Base-by-base conservation (phyloP, 164 flowering plant genomes). In the Saururus chinensis region DNA sequence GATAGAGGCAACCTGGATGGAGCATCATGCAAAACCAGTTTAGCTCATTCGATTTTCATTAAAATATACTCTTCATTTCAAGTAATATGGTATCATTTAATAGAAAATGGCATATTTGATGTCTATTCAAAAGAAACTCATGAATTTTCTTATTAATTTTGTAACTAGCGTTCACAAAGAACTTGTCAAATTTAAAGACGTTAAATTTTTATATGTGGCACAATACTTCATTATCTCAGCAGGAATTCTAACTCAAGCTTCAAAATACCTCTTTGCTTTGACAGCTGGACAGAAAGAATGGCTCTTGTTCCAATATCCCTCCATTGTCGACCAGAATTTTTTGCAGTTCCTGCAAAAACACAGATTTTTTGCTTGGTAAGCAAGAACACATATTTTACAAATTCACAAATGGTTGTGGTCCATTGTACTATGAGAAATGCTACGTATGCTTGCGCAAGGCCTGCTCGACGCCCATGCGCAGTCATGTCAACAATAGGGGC, bases 281-380 rank as follows among this genome's bases (percentile, higher is more conserved):
- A 60, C 57, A 63, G 52, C 67, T 65, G 22, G 82, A 67, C 57
- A 92, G 80, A 65, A 70, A 82, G 78, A 92, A 92, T 37, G 98
- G 98, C 71, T 92, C 98, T 64, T 79, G 79, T 71, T 85, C 95
- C 17, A 60, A 71, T 66, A 78, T 61, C 12, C 83, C 95, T 25
- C 80, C 89, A 72, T 82, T 74, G 19, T 70, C 80, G 57, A 75
- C 71, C 56, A 86, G 22, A 24, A 87, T 81, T 73, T 81, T 80
- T 55, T 81, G 80, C 66, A 92, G 63, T 70, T 87, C 92, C 98
- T 92, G 89, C 41, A 30, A 70, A 68, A 30, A 41, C n/a, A n/a
- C n/a, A n/a, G n/a, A n/a, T n/a, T n/a, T n/a, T n/a, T n/a, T n/a
- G n/a, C n/a, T n/a, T n/a, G n/a, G n/a, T n/a, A n/a, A n/a, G n/a